Evolutionary conservation across 345 rosid genomes (phyloP).

Genomic region (Atalantia buxifolia): DNA sequence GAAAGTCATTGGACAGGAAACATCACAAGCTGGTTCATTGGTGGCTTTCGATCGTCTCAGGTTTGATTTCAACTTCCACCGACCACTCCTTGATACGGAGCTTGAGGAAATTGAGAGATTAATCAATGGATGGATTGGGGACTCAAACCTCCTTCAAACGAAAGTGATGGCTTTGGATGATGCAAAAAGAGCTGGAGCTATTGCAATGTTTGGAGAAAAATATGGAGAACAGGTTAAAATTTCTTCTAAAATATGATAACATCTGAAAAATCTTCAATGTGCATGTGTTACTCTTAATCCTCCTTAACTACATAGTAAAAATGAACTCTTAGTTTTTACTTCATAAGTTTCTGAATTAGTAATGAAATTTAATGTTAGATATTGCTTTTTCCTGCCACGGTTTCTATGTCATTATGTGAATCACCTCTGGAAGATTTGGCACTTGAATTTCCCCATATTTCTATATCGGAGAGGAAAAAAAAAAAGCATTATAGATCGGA

Average conservation of each 20-base stretch:
- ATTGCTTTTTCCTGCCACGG: not conserved
- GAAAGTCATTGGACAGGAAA: slow-evolving; percentile 77
- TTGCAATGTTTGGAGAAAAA: slow-evolving; percentile 98
- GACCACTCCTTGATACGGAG: slow-evolving; percentile 62
- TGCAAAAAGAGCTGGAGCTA: slow-evolving; percentile 88
- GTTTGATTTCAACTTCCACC: slow-evolving; percentile 86
- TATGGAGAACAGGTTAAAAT: slow-evolving; percentile 77
- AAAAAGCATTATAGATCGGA: not conserved
- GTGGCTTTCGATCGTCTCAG: slow-evolving; percentile 97
- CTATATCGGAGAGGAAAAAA: not conserved
- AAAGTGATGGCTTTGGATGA: slow-evolving; percentile 76
- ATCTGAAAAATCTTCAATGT: not conserved
- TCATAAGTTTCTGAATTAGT: not conserved
- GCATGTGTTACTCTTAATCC: not conserved
- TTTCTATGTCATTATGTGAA: not conserved
- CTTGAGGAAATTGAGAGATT: slow-evolving; percentile 69
- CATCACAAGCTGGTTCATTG: slow-evolving; percentile 96
- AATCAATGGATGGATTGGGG: slow-evolving; percentile 85
- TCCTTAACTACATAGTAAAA: not conserved
- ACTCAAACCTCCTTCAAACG: slow-evolving; percentile 67
- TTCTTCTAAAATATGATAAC: slow-evolving; percentile 4
- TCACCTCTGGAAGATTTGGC: not conserved
- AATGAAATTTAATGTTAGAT: not conserved
- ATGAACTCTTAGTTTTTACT: not conserved
- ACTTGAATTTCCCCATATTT: not conserved